Conservation (phyloP, 306 rosid species). For the Rubus parviflorus region DNA sequence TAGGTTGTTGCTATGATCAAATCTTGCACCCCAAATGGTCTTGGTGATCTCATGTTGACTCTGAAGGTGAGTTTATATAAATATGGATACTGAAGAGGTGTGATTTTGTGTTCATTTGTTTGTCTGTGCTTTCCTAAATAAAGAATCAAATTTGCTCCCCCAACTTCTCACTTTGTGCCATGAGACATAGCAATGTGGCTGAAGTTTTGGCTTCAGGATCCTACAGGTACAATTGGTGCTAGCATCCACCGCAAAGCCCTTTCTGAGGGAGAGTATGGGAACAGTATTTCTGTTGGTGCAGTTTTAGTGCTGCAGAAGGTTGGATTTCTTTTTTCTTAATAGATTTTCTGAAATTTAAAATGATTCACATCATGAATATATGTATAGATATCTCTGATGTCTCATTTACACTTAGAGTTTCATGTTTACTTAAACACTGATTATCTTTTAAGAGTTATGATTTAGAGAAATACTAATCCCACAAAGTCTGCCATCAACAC, state of each 20-base stretch:
- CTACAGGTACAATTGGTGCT: constrained; percentile 57
- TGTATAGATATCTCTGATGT: not conserved
- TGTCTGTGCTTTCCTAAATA: not conserved
- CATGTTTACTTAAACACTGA: not conserved
- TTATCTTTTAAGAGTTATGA: not conserved
- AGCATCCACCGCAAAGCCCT: constrained; percentile 65
- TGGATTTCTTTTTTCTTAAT: not conserved
- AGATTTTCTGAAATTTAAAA: not conserved
- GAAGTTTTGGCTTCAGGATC: constrained; percentile 61
- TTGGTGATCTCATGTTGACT: constrained; percentile 67
- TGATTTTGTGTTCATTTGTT: not conserved
- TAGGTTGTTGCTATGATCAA: constrained; percentile 64
- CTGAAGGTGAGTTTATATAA: constrained; percentile 52
- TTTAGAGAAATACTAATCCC: not conserved
- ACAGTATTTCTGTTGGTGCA: constrained; percentile 61
- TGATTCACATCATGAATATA: not conserved
- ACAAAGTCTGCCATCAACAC: not conserved
- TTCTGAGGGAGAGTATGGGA: constrained; percentile 42
- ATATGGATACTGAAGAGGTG: not conserved
- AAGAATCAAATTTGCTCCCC: not conserved
- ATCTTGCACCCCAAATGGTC: constrained; percentile 69
- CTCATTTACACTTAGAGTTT: not conserved
- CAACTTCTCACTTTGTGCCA: not conserved
- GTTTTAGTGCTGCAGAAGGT: constrained; percentile 73
- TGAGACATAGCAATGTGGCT: not conserved